Conservation (phyloP, 2,329 filamentous ascomycete genomes). For the Pseudocercospora macadamiae region DNA sequence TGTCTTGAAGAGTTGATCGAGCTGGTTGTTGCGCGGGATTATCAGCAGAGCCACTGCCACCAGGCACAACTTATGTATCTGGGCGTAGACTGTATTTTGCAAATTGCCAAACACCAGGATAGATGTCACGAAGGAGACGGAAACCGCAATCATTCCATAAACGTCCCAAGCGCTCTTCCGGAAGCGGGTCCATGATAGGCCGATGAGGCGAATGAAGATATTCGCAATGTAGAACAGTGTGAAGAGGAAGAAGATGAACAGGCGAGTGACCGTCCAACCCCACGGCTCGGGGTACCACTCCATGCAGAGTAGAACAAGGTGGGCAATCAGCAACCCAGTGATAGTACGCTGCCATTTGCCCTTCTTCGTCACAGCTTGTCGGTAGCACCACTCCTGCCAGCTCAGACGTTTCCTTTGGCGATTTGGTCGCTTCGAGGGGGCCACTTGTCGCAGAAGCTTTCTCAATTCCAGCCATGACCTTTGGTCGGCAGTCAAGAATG, state of each 20-base stretch:
- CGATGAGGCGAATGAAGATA: conserved; percentile 79
- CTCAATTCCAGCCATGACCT: conserved; percentile 94
- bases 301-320: conserved; percentile 78
- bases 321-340: conserved; percentile 77
- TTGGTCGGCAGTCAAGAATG: conserved; percentile 92
- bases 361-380: conserved; percentile 88
- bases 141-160: conserved; percentile 79
- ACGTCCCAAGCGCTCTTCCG: conserved; percentile 93
- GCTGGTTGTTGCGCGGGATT: conserved; percentile 93
- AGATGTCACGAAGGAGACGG: conserved; percentile 80
- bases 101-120: conserved; percentile 70
- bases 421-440: conserved; percentile 89
- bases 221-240: conserved; percentile 82
- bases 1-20: conserved; percentile 98
- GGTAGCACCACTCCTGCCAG: conserved; percentile 94
- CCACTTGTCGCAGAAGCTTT: conserved; percentile 88
- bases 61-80: conserved; percentile 91
- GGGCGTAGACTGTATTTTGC: conserved; percentile 64
- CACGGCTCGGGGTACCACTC: conserved; percentile 79
- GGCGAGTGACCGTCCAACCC: conserved; percentile 70
- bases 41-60: conserved; percentile 87
- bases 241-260: conserved; percentile 69
- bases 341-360: conserved; percentile 87
- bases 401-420: conserved; percentile 70
- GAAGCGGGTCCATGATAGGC: conserved; percentile 90